Base-by-base conservation (phyloP, 2,329 filamentous ascomycete species). In the Geosmithia putterillii region DNA sequence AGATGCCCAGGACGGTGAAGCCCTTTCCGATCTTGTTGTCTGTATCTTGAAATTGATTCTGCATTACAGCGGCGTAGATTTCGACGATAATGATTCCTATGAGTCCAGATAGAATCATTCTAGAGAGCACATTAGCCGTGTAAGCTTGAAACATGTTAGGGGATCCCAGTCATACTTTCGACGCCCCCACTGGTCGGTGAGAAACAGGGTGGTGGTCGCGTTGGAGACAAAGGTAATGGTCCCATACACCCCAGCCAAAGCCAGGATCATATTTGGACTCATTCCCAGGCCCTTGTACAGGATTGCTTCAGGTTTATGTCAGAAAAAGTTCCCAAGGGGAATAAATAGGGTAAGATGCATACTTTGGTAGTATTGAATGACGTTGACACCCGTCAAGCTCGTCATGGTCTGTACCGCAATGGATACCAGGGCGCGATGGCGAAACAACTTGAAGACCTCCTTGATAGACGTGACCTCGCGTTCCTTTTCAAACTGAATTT, bases 51-150 rank as follows among this genome's bases (percentile, higher is more conserved):
- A 77, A 79, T 39, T 66, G 54, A 22, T 63, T 61, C 54, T 78
- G 74, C 71, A 79, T 77, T 37, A 77, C 67, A 1, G 74, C 71
- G 0, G 73, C 64, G 49, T 78, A 79, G 42, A 77, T 75, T 50
- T 77, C 71, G 40, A 74, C 66, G n/a, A 75, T 12, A 14, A 76
- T 61, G 37, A 78, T 64, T 1, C 70, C 69, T 4, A 55, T 50
- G 3, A 78, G 53, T 6, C 74, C 74, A 2, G 71, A 50, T 6
- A 79, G 53, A 10, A 79, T 64, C 74, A 79, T 77, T 40, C 36
- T 38, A 21, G 6, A 21, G 20, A 38, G n/a, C 5, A 32, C 10
- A 12, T 32, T 9, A 32, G 28, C n/a, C 9, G 9, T 34, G 28
- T n/a, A 34, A n/a, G 28, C 28, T n/a, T 9, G 9, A 34, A 34